These are phyloP conservation scores for Cryptococcus sp. DNA, from an alignment of 1,284 basidiomycete species.

Conservation along the genomic window DNA sequence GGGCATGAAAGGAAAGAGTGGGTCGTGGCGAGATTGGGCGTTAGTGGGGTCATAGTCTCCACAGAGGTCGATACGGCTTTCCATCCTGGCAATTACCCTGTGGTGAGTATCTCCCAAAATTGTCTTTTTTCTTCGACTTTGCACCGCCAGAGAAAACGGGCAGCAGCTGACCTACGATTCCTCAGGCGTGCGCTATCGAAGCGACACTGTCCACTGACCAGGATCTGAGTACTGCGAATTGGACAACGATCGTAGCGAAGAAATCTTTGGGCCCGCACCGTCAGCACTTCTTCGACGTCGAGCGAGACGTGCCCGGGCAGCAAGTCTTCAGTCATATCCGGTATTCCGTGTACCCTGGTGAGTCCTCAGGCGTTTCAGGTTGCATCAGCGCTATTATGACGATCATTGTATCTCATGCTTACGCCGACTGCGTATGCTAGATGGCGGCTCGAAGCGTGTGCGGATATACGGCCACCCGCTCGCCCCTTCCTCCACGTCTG, in stretches of 20 bases:
- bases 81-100: slow-evolving; percentile 96
- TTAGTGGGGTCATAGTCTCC: slow-evolving; percentile 68
- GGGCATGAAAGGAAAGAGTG: slow-evolving; percentile 81
- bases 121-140: slow-evolving; percentile 52
- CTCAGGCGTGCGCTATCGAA: slow-evolving; percentile 32
- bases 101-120: slow-evolving; percentile 54
- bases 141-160: neutral
- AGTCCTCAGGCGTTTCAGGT: slow-evolving; percentile 11
- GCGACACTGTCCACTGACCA: slow-evolving; percentile 33
- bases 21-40: slow-evolving; percentile 83
- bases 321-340: slow-evolving; percentile 77
- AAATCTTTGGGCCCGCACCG: slow-evolving; percentile 85
- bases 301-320: slow-evolving; percentile 59
- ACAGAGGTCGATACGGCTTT: slow-evolving; percentile 91
- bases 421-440: slow-evolving; percentile 45
- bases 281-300: slow-evolving; percentile 83
- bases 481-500: slow-evolving; percentile 12
- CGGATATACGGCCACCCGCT: slow-evolving; percentile 71
- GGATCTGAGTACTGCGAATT: slow-evolving; percentile 57
- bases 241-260: slow-evolving; percentile 74
- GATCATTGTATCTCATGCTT: no score
- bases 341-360: slow-evolving; percentile 78
- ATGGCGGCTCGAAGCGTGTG: slow-evolving; percentile 92
- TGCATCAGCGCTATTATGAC: no score
- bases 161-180: slow-evolving; percentile 5